Evolutionary conservation across 768 basidiomycete genomes (phyloP).

Genomic region (Tubosaeta sp.): DNA sequence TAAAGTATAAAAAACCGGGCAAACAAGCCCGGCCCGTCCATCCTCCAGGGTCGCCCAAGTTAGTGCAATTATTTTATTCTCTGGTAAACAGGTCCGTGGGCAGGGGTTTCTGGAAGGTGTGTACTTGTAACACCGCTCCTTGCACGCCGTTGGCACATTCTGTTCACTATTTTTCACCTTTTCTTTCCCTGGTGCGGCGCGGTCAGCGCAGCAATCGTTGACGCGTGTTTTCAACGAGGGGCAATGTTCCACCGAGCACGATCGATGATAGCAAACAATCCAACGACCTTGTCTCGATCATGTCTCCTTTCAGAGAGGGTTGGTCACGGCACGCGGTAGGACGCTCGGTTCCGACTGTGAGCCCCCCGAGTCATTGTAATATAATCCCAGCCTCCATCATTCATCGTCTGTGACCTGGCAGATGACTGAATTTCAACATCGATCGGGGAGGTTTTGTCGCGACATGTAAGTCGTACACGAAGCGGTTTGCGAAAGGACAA

Average conservation of each 20-base stretch:
- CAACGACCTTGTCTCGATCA: constrained; percentile 6
- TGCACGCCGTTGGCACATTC: not conserved
- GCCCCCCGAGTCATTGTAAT: not conserved
- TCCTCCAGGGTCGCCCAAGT: not conserved
- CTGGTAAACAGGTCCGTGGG: not conserved
- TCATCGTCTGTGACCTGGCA: not conserved
- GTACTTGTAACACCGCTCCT: not conserved
- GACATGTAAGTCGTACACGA: not conserved
- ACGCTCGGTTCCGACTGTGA: constrained; percentile 3
- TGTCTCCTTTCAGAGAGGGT: not conserved
- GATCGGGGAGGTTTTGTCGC: not conserved
- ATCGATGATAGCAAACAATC: constrained; percentile 1
- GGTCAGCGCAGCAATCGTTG: constrained; percentile 6
- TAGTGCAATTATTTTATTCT: not conserved
- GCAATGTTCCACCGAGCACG: not conserved
- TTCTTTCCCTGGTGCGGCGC: not conserved
- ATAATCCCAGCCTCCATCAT: not conserved
- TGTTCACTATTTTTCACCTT: not conserved
- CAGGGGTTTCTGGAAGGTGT: not conserved
- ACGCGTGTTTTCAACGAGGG: constrained; percentile 29
- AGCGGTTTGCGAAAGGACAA: not conserved
- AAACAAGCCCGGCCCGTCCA: constrained; percentile 4
- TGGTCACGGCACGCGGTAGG: not conserved
- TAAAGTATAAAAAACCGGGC: not conserved
- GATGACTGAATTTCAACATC: not conserved